Conservation (phyloP, 345 rosid genomes). For the Excoecaria cochinchinensis region DNA sequence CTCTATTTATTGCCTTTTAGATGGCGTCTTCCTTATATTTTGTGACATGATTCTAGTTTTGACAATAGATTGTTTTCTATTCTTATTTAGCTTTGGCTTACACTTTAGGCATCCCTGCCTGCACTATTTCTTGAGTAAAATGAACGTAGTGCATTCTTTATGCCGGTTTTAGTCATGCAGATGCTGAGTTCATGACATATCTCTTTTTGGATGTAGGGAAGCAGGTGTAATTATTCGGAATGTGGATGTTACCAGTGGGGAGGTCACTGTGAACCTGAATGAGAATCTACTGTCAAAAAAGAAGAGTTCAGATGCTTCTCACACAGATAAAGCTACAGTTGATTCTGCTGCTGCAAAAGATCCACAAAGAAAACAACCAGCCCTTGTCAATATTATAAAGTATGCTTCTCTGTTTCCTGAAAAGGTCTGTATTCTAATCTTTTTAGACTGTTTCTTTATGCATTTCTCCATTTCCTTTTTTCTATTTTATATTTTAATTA, state of each 20-base stretch:
- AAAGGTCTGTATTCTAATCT: constrained; percentile 52
- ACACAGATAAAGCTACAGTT: constrained; percentile 39
- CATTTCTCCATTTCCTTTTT: neutral
- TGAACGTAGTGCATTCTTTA: neutral
- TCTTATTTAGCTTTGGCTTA: neutral
- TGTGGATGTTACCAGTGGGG: constrained; percentile 69
- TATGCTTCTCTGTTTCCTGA: constrained; percentile 71
- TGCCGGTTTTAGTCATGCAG: constrained; percentile 9
- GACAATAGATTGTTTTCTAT: neutral
- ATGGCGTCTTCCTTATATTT: constrained; percentile 1
- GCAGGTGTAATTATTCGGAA: constrained; percentile 68
- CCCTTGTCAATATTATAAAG: constrained; percentile 53
- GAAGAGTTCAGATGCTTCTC: constrained; percentile 43
- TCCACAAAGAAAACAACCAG: constrained; percentile 46
- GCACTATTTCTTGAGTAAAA: neutral
- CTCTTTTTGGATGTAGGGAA: constrained; percentile 56
- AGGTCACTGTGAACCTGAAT: constrained; percentile 60
- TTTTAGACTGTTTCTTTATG: constrained; percentile 4
- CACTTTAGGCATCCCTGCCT: neutral
- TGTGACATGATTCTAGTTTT: neutral
- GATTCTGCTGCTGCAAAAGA: constrained; percentile 40
- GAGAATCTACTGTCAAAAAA: constrained; percentile 67
- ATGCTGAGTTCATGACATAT: constrained; percentile 15
- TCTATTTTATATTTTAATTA: neutral
- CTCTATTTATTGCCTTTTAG: neutral